phyloP scores from a whole-genome alignment of 768 basidiomycete species.

The Suillus lakei region DNA sequence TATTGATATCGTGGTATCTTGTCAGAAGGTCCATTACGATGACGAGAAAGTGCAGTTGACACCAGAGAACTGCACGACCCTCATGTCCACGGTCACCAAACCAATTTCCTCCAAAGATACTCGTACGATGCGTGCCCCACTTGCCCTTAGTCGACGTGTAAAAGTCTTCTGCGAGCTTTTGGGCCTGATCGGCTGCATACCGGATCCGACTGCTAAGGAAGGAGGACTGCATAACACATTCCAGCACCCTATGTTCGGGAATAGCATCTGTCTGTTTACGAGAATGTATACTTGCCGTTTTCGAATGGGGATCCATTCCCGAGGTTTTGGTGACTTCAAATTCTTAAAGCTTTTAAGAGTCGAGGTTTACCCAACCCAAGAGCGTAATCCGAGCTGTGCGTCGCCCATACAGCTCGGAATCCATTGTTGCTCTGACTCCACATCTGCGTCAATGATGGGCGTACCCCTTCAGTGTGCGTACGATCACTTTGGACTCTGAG shows the following conservation, averaged over 20 bases:
- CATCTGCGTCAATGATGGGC: slow-evolving; percentile 94
- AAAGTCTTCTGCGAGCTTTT: slow-evolving; percentile 78
- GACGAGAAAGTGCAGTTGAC: slow-evolving; percentile 95
- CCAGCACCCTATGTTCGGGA: slow-evolving; percentile 97
- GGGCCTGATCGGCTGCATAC: slow-evolving; percentile 80
- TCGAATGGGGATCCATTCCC: slow-evolving; percentile 80
- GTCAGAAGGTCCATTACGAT: slow-evolving; percentile 92
- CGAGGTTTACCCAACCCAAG: background rate
- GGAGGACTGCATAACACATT: slow-evolving; percentile 87
- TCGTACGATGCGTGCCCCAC: slow-evolving; percentile 74
- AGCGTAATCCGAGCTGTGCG: slow-evolving; percentile 86
- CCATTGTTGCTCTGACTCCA: slow-evolving; percentile 98
- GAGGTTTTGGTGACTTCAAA: slow-evolving; percentile 96
- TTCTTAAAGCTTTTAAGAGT: slow-evolving; percentile 59
- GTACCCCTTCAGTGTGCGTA: slow-evolving; percentile 90
- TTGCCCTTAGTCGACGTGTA: slow-evolving; percentile 93
- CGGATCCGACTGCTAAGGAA: slow-evolving; percentile 84
- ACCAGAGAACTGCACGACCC: slow-evolving; percentile 96
- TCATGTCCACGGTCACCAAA: slow-evolving; percentile 66
- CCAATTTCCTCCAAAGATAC: slow-evolving; percentile 85
- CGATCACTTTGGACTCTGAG: slow-evolving; percentile 84
- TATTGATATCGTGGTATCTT: slow-evolving; percentile 77
- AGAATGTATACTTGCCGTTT: slow-evolving; percentile 89
- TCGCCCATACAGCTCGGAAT: slow-evolving; percentile 99
- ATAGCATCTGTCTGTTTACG: slow-evolving; percentile 96